Percentiles rank a stretch among this genome's conserved stretches.
These are phyloP conservation scores for Medicago arabica DNA, from an alignment of 306 rosid species.

Conservation along the genomic window DNA sequence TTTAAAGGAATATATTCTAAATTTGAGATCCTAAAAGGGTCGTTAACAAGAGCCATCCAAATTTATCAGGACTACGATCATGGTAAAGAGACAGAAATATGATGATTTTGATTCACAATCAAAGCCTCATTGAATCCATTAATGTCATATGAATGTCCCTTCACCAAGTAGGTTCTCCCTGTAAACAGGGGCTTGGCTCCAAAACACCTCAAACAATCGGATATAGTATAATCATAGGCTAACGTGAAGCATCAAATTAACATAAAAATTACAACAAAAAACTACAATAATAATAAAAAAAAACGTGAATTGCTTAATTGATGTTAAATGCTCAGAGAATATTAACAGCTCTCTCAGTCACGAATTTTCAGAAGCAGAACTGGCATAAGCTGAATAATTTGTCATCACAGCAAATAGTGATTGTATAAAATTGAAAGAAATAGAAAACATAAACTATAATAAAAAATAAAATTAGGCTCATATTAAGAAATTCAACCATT, in stretches of 20 bases:
- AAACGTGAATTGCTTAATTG: too few relatives aligned
- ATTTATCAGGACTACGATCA: not conserved
- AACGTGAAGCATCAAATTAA: not conserved
- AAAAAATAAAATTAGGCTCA: conserved; percentile 53
- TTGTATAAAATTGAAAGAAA: not conserved
- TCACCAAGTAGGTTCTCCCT: conserved; percentile 77
- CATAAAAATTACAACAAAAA: not conserved
- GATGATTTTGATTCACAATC: not conserved
- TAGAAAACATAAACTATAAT: fast-evolving
- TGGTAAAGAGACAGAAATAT: not conserved
- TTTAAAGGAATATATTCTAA: too few relatives aligned
- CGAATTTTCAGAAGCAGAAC: conserved; percentile 91
- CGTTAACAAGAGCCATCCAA: too few relatives aligned
- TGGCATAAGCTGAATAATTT: conserved; percentile 77
- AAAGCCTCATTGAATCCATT: conserved; percentile 52
- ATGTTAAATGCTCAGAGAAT: conserved; percentile 59
- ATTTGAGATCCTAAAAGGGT: too few relatives aligned
- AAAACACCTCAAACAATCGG: conserved; percentile 48
- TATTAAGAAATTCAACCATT: conserved; percentile 90
- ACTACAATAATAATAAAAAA: too few relatives aligned
- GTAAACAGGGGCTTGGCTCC: conserved; percentile 60
- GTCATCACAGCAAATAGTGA: conserved; percentile 59
- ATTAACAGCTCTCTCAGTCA: conserved; percentile 89
- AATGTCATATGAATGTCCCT: conserved; percentile 50
- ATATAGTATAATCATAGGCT: conserved; percentile 48